These are phyloP conservation scores for Kodamaea sagamina DNA, from an alignment of 805 yeast genomes.

Conservation along the genomic window DNA sequence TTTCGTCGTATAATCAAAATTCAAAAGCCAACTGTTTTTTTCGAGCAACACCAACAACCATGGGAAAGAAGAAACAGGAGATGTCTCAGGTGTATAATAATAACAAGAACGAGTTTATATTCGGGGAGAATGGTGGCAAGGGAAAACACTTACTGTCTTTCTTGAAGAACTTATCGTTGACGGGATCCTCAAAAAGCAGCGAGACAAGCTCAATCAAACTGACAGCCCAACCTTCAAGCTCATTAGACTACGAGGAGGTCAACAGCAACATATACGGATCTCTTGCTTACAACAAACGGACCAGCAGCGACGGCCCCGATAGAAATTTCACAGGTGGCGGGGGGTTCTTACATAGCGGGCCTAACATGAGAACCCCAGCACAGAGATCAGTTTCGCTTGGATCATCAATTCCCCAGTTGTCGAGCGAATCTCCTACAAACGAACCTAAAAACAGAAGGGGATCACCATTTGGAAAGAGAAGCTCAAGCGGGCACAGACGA, in stretches of 20 bases:
- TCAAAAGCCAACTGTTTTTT: conserved; percentile 2
- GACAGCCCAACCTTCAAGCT: conserved; percentile 6
- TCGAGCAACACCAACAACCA: conserved; percentile 16
- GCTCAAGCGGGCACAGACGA: conserved; percentile 8
- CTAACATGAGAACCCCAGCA: conserved; percentile 18
- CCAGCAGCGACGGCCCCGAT: conserved; percentile 10
- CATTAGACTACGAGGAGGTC: conserved; percentile 23
- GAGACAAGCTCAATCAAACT: conserved; percentile 6
- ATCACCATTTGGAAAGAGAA: conserved; percentile 10
- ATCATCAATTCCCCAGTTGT: conserved; percentile 15
- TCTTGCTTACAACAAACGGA: conserved; percentile 23
- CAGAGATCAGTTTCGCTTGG: conserved; percentile 24
- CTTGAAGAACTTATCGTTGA: conserved; percentile 45
- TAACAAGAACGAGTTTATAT: conserved; percentile 57
- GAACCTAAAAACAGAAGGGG: conserved; percentile 1
- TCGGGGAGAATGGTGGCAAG: conserved; percentile 68
- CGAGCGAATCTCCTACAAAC: conserved; percentile 9
- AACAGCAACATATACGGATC: conserved; percentile 44
- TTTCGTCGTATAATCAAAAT: conserved; percentile 2
- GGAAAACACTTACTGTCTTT: conserved; percentile 60
- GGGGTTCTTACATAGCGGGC: conserved; percentile 14
- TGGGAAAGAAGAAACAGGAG: conserved; percentile 47
- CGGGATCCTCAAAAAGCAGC: conserved; percentile 24
- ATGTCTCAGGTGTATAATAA: conserved; percentile 45
- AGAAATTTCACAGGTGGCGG: conserved; percentile 1